phyloP scores from a whole-genome alignment of 352 stramenopile species.

The Elongisporangium prolatum region DNA sequence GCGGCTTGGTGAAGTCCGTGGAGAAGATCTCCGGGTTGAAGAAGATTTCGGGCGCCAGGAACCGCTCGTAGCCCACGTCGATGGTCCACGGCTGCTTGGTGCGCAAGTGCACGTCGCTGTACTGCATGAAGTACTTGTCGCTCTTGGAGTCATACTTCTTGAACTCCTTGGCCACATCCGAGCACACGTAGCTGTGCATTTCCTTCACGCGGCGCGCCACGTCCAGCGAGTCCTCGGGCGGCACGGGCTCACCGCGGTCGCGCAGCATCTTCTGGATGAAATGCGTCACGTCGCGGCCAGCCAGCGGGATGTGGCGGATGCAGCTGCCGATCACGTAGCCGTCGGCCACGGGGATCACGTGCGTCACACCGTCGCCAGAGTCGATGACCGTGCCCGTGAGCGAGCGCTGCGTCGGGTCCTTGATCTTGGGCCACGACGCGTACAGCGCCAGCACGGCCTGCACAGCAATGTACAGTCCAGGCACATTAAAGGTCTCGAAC shows the following conservation, averaged over 20 bases:
- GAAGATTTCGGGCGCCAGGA: constrained; percentile 95
- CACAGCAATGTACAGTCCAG: constrained; percentile 92
- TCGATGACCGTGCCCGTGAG: constrained; percentile 95
- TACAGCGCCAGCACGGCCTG: constrained; percentile 94
- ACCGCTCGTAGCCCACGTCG: constrained; percentile 92
- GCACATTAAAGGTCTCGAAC: constrained; percentile 97
- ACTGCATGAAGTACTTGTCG: constrained; percentile 90
- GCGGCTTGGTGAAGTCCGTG: constrained; percentile 89
- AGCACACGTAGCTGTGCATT: constrained; percentile 94
- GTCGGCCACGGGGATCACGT: constrained; percentile 93
- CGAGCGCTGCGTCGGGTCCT: constrained; percentile 80
- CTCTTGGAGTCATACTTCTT: constrained; percentile 94
- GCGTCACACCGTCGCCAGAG: constrained; percentile 92
- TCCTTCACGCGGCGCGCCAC: constrained; percentile 93
- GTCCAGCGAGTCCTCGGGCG: constrained; percentile 89
- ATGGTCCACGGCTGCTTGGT: constrained; percentile 86
- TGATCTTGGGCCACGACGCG: constrained; percentile 91
- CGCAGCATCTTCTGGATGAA: constrained; percentile 94
- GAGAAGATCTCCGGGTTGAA: constrained; percentile 97
- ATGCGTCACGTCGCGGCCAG: constrained; percentile 92
- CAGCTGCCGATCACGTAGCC: constrained; percentile 95
- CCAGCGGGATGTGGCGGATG: constrained; percentile 94
- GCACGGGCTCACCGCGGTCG: constrained; percentile 89
- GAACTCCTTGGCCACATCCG: constrained; percentile 94
- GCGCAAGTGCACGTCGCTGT: constrained; percentile 68